phyloP scores from a whole-genome alignment of 2,329 filamentous ascomycete genomes.

The Stylonectria norvegica region DNA sequence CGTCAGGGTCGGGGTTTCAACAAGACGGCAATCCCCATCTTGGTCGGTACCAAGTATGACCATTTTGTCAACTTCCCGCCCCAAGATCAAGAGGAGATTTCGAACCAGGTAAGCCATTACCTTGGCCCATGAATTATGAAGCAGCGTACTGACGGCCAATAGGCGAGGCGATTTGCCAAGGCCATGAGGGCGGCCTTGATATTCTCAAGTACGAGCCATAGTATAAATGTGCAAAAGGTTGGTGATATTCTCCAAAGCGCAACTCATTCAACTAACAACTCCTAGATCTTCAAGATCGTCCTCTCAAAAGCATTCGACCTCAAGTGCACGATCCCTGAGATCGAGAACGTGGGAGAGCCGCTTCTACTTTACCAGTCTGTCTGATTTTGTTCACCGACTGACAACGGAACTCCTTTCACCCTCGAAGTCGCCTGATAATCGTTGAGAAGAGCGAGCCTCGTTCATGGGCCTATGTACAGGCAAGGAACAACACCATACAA shows the following conservation, averaged over 20 bases:
- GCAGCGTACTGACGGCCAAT: background rate
- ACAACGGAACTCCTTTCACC: too few relatives aligned
- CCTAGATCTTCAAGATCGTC: slow-evolving; percentile 98
- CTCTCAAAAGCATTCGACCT: slow-evolving; percentile 97
- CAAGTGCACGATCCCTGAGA: slow-evolving; percentile 98
- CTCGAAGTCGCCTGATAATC: too few relatives aligned
- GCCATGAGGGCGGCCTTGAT: slow-evolving; percentile 97
- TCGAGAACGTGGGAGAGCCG: slow-evolving; percentile 96
- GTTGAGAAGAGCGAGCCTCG: too few relatives aligned
- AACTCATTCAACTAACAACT: slow-evolving; percentile 9
- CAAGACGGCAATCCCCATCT: slow-evolving; percentile 98
- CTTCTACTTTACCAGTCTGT: slow-evolving; percentile 80
- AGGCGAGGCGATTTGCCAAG: slow-evolving; percentile 94
- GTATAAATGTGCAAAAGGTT: slow-evolving; percentile 98
- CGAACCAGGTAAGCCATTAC: slow-evolving; percentile 69
- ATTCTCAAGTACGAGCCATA: slow-evolving; percentile 98
- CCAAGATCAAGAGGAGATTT: slow-evolving; percentile 98
- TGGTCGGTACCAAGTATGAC: slow-evolving; percentile 97
- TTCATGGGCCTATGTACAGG: too few relatives aligned
- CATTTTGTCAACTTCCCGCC: slow-evolving; percentile 98
- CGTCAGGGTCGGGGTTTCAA: slow-evolving; percentile 96
- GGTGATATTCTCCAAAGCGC: slow-evolving; percentile 8
- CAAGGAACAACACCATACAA: slow-evolving; percentile 10
- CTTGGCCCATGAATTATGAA: background rate
- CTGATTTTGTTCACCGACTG: too few relatives aligned